phyloP scores from a whole-genome alignment of 192 early-diverging fungal species.

The Dispira parvispora region DNA sequence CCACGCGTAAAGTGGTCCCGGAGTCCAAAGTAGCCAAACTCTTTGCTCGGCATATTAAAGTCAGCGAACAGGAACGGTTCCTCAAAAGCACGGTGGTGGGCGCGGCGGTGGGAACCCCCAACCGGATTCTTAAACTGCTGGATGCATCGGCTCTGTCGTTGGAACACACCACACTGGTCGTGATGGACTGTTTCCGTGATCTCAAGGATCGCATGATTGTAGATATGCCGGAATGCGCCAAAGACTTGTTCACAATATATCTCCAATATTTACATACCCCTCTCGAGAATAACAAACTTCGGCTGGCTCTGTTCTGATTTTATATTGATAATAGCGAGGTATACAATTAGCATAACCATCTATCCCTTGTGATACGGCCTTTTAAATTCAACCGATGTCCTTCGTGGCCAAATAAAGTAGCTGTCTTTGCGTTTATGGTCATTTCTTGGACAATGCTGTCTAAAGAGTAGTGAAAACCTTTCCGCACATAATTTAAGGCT shows the following conservation, averaged over 20 bases:
- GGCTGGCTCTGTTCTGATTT: not conserved
- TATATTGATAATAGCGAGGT: not conserved
- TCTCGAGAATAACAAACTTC: not conserved
- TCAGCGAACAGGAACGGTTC: conserved; percentile 16
- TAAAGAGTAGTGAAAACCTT: too few relatives aligned
- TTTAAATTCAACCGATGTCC: too few relatives aligned
- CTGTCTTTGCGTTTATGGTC: too few relatives aligned
- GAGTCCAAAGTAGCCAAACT: conserved; percentile 21
- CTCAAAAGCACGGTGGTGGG: conserved; percentile 15
- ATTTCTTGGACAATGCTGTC: too few relatives aligned
- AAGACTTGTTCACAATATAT: conserved; percentile 26
- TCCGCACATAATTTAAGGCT: too few relatives aligned
- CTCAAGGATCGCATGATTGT: conserved; percentile 26
- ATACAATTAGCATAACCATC: not conserved
- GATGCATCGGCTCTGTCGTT: conserved; percentile 17
- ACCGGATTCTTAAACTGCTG: conserved; percentile 22
- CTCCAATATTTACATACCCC: conserved; percentile 12
- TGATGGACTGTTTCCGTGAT: conserved; percentile 28
- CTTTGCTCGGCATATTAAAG: conserved; percentile 26
- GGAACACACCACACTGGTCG: conserved; percentile 20
- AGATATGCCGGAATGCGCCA: conserved; percentile 26
- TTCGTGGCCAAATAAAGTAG: too few relatives aligned
- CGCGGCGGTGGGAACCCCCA: conserved; percentile 26
- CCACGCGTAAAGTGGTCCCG: conserved; percentile 13
- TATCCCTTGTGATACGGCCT: not conserved